Base-by-base conservation (phyloP, 805 yeast species). In the Huiozyma naganishii region DNA sequence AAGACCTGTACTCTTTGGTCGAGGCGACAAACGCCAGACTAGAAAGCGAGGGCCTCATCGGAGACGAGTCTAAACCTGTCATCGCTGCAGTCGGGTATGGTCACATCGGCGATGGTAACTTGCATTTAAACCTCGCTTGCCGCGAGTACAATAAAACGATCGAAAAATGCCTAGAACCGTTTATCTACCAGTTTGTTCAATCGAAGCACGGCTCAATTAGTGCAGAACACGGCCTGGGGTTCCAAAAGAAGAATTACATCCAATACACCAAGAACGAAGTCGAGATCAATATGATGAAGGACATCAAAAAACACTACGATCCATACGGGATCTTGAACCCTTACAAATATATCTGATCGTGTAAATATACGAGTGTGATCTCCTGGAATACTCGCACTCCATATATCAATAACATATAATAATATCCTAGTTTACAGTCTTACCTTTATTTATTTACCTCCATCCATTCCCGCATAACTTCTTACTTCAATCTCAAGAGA, bases 141-240 rank as follows among this genome's bases (percentile, higher is more conserved):
- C 77, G 96, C 63, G 74, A 78, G 55, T 92, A 92, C 66, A 72
- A 72, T 49, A 81, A 84, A 61, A 76, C 72, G 28, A 84, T 92
- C 44, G 97, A 92, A 66, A 67, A 74, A 44, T 76, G 74, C 1
- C 72, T 92, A 48, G 98, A 92, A 65, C 98, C 98, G 39, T 92
- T 83, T 66, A 92, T 92, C 29, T 92, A 88, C 61, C 95, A 92
- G 68, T 89, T 89, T 83, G 83, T 92, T 43, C 59, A 67, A 5
- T 55, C 62, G 57, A 74, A 65, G 55, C 68, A 79, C 32, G 98
- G 98, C 23, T 89, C 97, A 1, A 82, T 92, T 43, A 83, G 95
- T 46, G 98, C 98, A 28, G 98, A 92, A 65, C 98, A 92, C 62
- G 98, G 98, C 11, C 72, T 92, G 45, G 98, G 98, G 0, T 86